A percentile compares a stretch with the other conserved stretches of the same genome.
Conservation (phyloP, 2,329 filamentous ascomycete species). For the Scolecobasidium constrictum region DNA sequence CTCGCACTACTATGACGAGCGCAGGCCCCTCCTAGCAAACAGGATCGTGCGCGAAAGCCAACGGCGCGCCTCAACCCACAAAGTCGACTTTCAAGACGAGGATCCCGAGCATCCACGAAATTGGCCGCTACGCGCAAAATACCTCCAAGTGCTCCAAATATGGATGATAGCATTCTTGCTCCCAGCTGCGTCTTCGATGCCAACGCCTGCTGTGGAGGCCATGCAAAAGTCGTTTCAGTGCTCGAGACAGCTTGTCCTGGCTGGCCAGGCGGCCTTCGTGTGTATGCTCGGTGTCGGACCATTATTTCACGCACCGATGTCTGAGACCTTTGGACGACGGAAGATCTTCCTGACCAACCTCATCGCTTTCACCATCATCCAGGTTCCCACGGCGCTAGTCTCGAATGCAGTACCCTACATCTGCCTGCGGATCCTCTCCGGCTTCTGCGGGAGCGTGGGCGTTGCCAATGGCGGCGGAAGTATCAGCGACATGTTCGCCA, state of each 20-base stretch:
- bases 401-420: constrained; percentile 28
- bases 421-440: constrained; percentile 32
- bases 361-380: not conserved
- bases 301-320: not conserved
- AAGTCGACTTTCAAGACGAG: not conserved
- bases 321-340: not conserved
- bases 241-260: not conserved
- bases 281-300: not conserved
- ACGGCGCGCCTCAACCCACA: not conserved
- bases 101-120: not conserved
- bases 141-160: not conserved
- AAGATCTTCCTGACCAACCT: not conserved
- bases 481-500: constrained; percentile 40
- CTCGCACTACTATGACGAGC: too few relatives aligned
- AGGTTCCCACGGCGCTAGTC: not conserved
- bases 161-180: constrained; percentile 10
- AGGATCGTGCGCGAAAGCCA: too few relatives aligned
- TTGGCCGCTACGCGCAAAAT: not conserved
- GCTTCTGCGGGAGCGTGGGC: constrained; percentile 40
- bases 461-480: constrained; percentile 42
- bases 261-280: not conserved
- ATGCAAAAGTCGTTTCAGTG: not conserved
- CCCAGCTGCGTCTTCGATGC: not conserved
- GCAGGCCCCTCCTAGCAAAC: too few relatives aligned
- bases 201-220: not conserved